Percentiles rank a stretch among this genome's conserved stretches.
phyloP scores from a whole-genome alignment of 176 grass and related monocot genomes.

The Cenchrus americanus region DNA sequence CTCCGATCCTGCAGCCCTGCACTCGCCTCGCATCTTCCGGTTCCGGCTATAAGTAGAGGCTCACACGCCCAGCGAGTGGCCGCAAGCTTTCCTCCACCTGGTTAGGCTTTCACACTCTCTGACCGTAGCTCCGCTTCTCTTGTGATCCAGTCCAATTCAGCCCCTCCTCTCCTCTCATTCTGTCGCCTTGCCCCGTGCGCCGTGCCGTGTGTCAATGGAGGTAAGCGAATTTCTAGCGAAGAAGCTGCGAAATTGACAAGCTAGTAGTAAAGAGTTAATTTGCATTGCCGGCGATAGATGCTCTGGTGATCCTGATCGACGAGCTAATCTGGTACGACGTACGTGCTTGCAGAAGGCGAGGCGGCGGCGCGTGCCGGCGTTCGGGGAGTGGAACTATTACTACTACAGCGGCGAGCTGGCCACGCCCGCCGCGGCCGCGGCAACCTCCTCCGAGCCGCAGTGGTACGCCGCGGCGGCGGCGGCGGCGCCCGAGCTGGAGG shows the following conservation, averaged over 20 bases:
- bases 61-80: not conserved
- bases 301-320: not conserved
- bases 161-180: not conserved
- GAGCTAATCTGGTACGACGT: not conserved
- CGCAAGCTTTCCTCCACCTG: not conserved
- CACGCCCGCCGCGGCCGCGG: not conserved
- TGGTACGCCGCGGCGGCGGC: not conserved
- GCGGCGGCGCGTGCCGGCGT: constrained; percentile 48
- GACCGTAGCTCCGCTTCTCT: not conserved
- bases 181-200: not conserved
- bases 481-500: constrained; percentile 20
- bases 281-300: not conserved
- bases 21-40: not conserved
- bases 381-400: constrained; percentile 60
- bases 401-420: constrained; percentile 5
- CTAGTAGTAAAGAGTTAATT: not conserved
- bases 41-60: constrained; percentile 1
- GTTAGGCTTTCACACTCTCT: not conserved
- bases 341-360: not conserved
- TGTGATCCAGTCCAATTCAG: not conserved
- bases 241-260: not conserved
- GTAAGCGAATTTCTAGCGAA: not conserved
- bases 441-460: not conserved
- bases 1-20: not conserved
- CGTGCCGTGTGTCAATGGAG: not conserved